A percentile compares a stretch with the other conserved stretches of the same genome.
Evolutionary conservation across 2,329 filamentous ascomycete species (phyloP).

Genomic region (Penicillium hesseltinei): DNA sequence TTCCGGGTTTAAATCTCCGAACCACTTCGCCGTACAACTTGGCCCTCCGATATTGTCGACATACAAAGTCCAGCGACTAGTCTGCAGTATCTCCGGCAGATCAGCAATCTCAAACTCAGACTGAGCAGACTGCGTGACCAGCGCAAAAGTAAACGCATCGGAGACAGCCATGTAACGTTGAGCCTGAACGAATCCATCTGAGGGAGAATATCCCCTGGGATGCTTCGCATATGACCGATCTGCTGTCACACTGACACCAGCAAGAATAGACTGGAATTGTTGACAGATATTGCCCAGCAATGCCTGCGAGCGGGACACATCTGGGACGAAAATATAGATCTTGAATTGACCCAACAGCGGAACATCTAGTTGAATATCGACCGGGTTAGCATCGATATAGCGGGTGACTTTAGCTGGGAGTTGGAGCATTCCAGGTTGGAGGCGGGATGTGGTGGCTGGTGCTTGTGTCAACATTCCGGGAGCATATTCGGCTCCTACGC

Average conservation of each 20-base stretch:
- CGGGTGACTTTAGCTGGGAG: constrained; percentile 69
- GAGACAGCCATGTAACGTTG: constrained; percentile 68
- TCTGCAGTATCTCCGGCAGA: constrained; percentile 60
- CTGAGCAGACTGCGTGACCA: constrained; percentile 67
- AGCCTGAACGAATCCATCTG: constrained; percentile 65
- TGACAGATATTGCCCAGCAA: constrained; percentile 63
- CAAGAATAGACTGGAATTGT: constrained; percentile 55
- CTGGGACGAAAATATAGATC: constrained; percentile 67
- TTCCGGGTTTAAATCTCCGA: constrained; percentile 56
- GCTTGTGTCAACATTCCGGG: constrained; percentile 60
- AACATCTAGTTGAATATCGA: constrained; percentile 75
- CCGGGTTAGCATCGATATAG: constrained; percentile 74
- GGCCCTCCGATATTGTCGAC: constrained; percentile 62
- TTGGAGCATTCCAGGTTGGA: constrained; percentile 49
- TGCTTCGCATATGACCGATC: constrained; percentile 61
- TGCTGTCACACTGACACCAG: constrained; percentile 58
- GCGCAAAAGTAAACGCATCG: constrained; percentile 65
- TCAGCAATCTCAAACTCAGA: constrained; percentile 64
- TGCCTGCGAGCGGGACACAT: constrained; percentile 54
- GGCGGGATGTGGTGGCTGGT: constrained; percentile 29
- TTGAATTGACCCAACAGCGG: constrained; percentile 75
- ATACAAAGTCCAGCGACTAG: constrained; percentile 70
- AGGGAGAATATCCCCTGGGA: constrained; percentile 56
- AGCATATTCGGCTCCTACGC: constrained; percentile 67
- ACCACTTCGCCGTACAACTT: constrained; percentile 66